Conservation (phyloP, 108 stramenopile genomes). For the Cyclotella cryptica region DNA sequence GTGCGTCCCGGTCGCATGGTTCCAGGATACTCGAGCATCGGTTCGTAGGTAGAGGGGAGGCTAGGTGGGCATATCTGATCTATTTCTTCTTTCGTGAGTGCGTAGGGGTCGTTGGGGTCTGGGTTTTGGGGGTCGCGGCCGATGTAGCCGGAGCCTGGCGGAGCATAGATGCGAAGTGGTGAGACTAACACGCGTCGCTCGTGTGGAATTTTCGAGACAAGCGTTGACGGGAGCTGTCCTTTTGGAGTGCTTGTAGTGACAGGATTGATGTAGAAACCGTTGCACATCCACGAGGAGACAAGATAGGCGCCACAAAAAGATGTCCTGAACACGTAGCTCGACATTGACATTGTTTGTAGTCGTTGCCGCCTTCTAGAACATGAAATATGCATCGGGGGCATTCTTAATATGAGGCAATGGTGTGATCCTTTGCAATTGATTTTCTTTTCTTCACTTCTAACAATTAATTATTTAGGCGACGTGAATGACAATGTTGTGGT, state of each 20-base stretch:
- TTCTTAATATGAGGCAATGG: too few relatives aligned
- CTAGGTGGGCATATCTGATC: constrained; percentile 34
- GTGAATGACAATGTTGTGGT: too few relatives aligned
- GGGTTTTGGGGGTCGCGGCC: constrained; percentile 24
- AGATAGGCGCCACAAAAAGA: background rate
- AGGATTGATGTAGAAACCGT: constrained; percentile 28
- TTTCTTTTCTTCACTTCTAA: too few relatives aligned
- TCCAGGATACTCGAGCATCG: constrained; percentile 95
- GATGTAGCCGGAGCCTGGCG: constrained; percentile 50
- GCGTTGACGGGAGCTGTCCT: constrained; percentile 12
- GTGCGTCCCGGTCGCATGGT: constrained; percentile 91
- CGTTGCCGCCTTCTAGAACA: too few relatives aligned
- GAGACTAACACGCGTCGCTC: background rate
- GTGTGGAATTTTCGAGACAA: background rate
- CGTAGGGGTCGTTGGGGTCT: constrained; percentile 22
- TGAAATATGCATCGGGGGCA: too few relatives aligned
- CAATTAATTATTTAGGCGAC: too few relatives aligned
- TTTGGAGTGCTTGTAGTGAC: background rate
- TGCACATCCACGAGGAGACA: constrained; percentile 11
- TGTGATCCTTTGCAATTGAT: too few relatives aligned
- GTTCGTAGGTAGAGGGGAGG: constrained; percentile 82
- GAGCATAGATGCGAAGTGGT: constrained; percentile 41
- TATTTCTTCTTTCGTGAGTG: constrained; percentile 30
- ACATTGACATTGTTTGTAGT: too few relatives aligned
- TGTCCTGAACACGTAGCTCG: too few relatives aligned